A percentile compares a stretch with the other conserved stretches of the same genome.
Conservation (phyloP, 2,329 filamentous ascomycete genomes). For the Gliomastix tumulicola region DNA sequence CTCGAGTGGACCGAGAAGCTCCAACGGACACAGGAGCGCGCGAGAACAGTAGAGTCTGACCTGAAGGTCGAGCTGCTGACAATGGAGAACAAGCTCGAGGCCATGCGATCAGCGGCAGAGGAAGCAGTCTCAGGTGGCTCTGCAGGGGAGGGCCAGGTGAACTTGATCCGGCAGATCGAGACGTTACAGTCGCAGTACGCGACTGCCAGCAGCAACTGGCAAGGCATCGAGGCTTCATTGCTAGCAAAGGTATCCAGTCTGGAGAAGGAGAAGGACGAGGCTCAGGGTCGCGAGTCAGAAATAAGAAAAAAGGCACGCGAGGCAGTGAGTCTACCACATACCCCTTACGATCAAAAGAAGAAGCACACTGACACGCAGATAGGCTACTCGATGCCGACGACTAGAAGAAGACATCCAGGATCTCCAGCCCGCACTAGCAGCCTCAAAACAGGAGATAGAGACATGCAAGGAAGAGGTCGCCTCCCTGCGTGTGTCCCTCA, state of each 20-base stretch:
- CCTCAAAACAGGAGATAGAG: conserved; percentile 56
- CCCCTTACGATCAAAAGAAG: neutral
- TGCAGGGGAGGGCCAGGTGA: conserved; percentile 77
- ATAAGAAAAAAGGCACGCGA: conserved; percentile 86
- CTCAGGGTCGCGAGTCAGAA: conserved; percentile 74
- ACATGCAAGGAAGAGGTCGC: conserved; percentile 53
- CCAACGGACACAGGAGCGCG: conserved; percentile 64
- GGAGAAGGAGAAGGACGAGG: conserved; percentile 88
- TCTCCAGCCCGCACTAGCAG: conserved; percentile 55
- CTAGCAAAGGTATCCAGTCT: conserved; percentile 68
- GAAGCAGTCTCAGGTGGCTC: conserved; percentile 81
- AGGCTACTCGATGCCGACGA: conserved; percentile 59
- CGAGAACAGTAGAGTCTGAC: conserved; percentile 64
- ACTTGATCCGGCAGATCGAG: conserved; percentile 88
- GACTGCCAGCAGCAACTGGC: conserved; percentile 94
- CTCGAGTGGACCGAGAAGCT: conserved; percentile 66
- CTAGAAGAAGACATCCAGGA: conserved; percentile 80
- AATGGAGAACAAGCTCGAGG: conserved; percentile 84
- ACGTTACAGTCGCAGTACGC: conserved; percentile 93
- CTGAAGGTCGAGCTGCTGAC: conserved; percentile 69
- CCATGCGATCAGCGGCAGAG: conserved; percentile 77
- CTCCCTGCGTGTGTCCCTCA: conserved; percentile 55
- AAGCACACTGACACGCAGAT: conserved; percentile 8
- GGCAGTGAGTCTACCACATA: conserved; percentile 47
- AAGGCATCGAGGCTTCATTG: conserved; percentile 84